phyloP scores from a whole-genome alignment of 2,329 filamentous ascomycete genomes.

The Botrytis pseudocinerea region DNA sequence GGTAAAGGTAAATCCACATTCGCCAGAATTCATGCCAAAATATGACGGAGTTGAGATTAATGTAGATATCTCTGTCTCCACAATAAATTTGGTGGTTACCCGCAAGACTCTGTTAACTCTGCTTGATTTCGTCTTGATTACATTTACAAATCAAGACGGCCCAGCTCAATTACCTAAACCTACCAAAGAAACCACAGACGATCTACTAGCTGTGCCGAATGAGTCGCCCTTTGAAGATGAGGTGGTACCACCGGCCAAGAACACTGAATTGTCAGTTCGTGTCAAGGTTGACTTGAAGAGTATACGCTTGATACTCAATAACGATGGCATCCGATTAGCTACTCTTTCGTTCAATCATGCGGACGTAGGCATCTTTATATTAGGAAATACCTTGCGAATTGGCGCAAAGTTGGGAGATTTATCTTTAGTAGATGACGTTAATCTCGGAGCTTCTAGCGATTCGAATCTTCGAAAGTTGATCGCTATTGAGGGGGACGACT shows the following conservation, averaged over 20 bases:
- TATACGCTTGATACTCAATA: conserved; percentile 93
- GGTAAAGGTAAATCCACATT: conserved; percentile 82
- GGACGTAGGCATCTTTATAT: conserved; percentile 85
- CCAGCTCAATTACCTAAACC: conserved; percentile 46
- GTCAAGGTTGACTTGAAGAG: conserved; percentile 93
- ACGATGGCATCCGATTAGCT: conserved; percentile 91
- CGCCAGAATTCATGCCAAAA: conserved; percentile 87
- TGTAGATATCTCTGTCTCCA: conserved; percentile 85
- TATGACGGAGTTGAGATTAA: conserved; percentile 95
- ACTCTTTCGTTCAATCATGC: conserved; percentile 91
- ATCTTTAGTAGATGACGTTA: conserved; percentile 88
- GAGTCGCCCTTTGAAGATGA: conserved; percentile 33
- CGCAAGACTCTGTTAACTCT: conserved; percentile 88
- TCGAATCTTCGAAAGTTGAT: conserved; percentile 84
- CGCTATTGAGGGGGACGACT: conserved; percentile 90
- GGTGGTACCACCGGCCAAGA: conserved; percentile 17
- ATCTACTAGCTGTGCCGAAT: conserved; percentile 19
- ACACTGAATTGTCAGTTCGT: conserved; percentile 59
- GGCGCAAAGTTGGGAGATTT: conserved; percentile 85
- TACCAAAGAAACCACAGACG: conserved; percentile 38
- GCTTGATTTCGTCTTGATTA: conserved; percentile 89
- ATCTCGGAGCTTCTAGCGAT: conserved; percentile 78
- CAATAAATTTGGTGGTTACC: conserved; percentile 94
- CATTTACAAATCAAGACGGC: conserved; percentile 69
- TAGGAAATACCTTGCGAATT: conserved; percentile 83